Percentiles rank a stretch among this genome's conserved stretches.
These are phyloP conservation scores for Agrostemma githago DNA, from an alignment of 148 eudicot species.

Conservation along the genomic window DNA sequence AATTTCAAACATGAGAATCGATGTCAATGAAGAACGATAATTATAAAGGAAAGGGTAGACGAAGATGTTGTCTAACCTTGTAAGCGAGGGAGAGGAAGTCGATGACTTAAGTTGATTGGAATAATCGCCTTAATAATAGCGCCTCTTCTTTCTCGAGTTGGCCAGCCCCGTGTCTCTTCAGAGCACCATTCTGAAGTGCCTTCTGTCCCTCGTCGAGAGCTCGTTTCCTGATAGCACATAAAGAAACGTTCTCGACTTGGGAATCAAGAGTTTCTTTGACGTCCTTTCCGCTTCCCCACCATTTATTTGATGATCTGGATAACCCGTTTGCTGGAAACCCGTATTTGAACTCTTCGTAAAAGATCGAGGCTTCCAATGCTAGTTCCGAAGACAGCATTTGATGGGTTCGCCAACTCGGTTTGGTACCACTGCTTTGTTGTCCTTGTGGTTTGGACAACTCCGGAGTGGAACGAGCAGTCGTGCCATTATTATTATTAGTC, in stretches of 20 bases:
- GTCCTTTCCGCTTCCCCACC: constrained; percentile 53
- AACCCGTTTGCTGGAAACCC: constrained; percentile 70
- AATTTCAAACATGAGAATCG: background rate
- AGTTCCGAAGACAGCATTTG: constrained; percentile 23
- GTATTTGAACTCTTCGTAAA: constrained; percentile 52
- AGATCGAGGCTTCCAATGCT: constrained; percentile 23
- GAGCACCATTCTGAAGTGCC: constrained; percentile 43
- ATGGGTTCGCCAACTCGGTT: constrained; percentile 29
- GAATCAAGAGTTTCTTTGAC: constrained; percentile 20
- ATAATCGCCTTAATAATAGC: constrained; percentile 38
- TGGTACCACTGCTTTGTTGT: constrained; percentile 35
- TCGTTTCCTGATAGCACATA: constrained; percentile 44
- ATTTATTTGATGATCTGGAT: constrained; percentile 33
- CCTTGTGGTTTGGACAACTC: constrained; percentile 36
- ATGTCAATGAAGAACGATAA: background rate
- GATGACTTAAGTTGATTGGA: constrained; percentile 24
- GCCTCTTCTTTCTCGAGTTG: constrained; percentile 39
- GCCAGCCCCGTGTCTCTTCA: constrained; percentile 35
- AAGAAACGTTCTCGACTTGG: constrained; percentile 25
- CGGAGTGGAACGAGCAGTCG: constrained; percentile 15
- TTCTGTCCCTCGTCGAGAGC: constrained; percentile 52
- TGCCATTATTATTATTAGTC: constrained; percentile 25
- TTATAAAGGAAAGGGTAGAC: background rate
- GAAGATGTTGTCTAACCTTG: background rate
- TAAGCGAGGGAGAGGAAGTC: background rate